phyloP scores from a whole-genome alignment of 1,284 basidiomycete genomes.

The Fomitopsis pinicola region DNA sequence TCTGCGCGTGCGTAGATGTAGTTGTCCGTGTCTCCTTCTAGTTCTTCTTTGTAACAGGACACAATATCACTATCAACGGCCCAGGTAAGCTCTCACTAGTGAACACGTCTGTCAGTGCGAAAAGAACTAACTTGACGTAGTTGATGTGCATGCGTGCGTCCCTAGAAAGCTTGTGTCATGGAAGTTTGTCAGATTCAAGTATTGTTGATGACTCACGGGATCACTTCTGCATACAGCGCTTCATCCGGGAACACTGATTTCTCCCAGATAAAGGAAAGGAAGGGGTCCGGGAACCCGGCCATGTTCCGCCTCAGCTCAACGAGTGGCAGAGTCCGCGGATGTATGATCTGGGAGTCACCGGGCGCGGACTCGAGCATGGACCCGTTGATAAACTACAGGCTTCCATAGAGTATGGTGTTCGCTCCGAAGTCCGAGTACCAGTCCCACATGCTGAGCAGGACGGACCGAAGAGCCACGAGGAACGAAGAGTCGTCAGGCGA shows the following conservation, averaged over 20 bases:
- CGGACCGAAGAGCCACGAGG: neutral
- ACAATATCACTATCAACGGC: constrained; percentile 13
- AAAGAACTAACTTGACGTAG: constrained; percentile 1
- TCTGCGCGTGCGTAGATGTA: constrained; percentile 13
- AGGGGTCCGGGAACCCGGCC: constrained; percentile 5
- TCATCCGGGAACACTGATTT: constrained; percentile 6
- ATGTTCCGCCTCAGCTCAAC: constrained; percentile 1
- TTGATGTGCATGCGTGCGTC: constrained; percentile 4
- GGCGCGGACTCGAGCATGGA: constrained; percentile 6
- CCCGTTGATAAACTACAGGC: constrained; percentile 4
- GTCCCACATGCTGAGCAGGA: constrained; percentile 1
- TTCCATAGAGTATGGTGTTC: neutral
- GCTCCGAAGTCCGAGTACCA: constrained; percentile 3
- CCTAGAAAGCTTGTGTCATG: neutral
- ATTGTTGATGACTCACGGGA: constrained; percentile 3
- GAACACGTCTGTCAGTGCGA: neutral
- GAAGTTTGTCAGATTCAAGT: neutral
- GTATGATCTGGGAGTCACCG: neutral
- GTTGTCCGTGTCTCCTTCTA: constrained; percentile 12
- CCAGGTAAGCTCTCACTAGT: neutral
- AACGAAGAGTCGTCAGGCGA: neutral
- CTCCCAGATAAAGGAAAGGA: constrained; percentile 8
- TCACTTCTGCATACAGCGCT: constrained; percentile 1
- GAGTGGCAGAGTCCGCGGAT: neutral
- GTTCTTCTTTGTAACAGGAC: constrained; percentile 16